These are phyloP conservation scores for Cercospora sojina DNA, from an alignment of 2,329 filamentous ascomycete genomes.

Conservation along the genomic window DNA sequence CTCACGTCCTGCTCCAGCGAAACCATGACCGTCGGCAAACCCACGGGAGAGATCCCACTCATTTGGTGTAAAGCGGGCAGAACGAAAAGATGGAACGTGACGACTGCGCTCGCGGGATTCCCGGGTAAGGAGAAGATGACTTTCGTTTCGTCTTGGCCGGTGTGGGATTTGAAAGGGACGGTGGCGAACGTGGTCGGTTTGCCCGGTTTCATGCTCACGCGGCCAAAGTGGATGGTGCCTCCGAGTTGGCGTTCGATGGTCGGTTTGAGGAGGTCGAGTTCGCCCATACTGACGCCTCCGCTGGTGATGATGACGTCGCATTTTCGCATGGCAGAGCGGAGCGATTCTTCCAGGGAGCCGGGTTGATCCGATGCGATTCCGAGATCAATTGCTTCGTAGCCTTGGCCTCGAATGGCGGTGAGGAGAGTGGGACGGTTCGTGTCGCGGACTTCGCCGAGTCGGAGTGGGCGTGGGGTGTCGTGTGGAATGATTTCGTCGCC, in stretches of 20 bases:
- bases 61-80: slow-evolving; percentile 79
- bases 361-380: slow-evolving; percentile 77
- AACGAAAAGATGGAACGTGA: slow-evolving; percentile 93
- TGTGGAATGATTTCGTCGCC: slow-evolving; percentile 90
- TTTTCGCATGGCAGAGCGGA: slow-evolving; percentile 70
- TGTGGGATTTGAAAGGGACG: slow-evolving; percentile 60
- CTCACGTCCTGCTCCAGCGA: slow-evolving; percentile 68
- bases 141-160: slow-evolving; percentile 61
- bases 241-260: slow-evolving; percentile 88
- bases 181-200: slow-evolving; percentile 98
- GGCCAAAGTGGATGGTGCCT: slow-evolving; percentile 92
- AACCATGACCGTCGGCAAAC: slow-evolving; percentile 72
- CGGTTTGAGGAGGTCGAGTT: slow-evolving; percentile 92
- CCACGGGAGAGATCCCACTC: slow-evolving; percentile 65
- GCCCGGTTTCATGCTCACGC: slow-evolving; percentile 95
- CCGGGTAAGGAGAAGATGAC: slow-evolving; percentile 88
- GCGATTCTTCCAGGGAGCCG: slow-evolving; percentile 69
- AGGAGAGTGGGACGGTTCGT: slow-evolving; percentile 88
- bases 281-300: slow-evolving; percentile 95
- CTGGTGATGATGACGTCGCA: slow-evolving; percentile 86
- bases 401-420: slow-evolving; percentile 70
- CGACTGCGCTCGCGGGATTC: slow-evolving; percentile 88
- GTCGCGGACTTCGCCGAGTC: slow-evolving; percentile 83
- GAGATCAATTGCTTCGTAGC: slow-evolving; percentile 78
- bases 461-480: slow-evolving; percentile 58